phyloP scores from a whole-genome alignment of 495 filamentous ascomycete genomes.

The Neurospora cerealis region DNA sequence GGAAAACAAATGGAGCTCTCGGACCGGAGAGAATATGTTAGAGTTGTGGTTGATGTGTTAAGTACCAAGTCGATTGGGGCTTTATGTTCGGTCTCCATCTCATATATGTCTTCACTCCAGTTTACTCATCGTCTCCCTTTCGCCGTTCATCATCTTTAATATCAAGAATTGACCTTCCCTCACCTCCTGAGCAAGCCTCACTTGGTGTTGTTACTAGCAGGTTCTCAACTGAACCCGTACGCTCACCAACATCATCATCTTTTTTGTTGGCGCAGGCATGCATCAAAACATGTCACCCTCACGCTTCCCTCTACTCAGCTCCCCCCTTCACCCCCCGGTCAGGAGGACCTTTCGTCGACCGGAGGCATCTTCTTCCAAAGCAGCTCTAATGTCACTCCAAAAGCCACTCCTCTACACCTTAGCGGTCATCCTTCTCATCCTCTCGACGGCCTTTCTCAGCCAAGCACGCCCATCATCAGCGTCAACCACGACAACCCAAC shows the following conservation, averaged over 20 bases:
- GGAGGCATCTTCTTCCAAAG: constrained; percentile 10
- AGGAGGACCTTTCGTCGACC: constrained; percentile 6
- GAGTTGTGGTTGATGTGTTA: constrained; percentile 4
- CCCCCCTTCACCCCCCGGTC: constrained; percentile 9
- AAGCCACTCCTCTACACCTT: constrained; percentile 15
- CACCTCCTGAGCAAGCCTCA: not conserved
- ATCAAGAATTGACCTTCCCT: too few relatives aligned
- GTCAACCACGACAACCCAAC: not conserved
- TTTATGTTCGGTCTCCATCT: not conserved
- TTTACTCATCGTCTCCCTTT: not conserved
- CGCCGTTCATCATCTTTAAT: not conserved
- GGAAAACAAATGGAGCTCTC: constrained; percentile 2
- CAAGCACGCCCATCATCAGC: not conserved
- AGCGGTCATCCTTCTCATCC: constrained; percentile 10
- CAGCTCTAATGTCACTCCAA: constrained; percentile 10
- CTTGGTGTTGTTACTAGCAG: constrained; percentile 8
- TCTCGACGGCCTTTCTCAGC: constrained; percentile 17
- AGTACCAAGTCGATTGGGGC: too few relatives aligned
- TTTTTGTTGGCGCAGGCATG: constrained; percentile 7
- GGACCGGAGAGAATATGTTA: not conserved
- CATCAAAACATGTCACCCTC: constrained; percentile 20
- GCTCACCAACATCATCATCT: not conserved
- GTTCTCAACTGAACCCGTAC: constrained; percentile 3
- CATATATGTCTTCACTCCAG: not conserved
- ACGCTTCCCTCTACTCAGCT: constrained; percentile 12